These are phyloP conservation scores for Backusella psychrophila DNA, from an alignment of 192 early-diverging fungal species.

Conservation along the genomic window DNA sequence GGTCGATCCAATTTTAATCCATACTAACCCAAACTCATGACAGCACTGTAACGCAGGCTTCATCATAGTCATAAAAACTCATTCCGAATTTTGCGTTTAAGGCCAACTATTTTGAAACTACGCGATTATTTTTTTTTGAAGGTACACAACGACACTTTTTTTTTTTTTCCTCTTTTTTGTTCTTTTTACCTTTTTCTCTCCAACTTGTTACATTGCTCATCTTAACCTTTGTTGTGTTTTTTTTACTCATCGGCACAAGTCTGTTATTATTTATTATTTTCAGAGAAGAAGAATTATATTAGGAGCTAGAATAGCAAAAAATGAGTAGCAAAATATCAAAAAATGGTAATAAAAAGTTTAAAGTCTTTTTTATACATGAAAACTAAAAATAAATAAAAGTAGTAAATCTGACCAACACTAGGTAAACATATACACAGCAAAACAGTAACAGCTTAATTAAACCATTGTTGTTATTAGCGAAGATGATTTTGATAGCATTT, in stretches of 20 bases:
- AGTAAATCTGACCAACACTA: background rate
- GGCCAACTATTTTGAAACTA: background rate
- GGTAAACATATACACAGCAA: background rate
- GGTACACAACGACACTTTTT: background rate
- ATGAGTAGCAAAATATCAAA: slow-evolving; percentile 1
- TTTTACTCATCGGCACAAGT: background rate
- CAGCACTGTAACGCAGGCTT: background rate
- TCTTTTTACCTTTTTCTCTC: background rate
- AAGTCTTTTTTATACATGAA: background rate
- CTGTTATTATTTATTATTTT: background rate
- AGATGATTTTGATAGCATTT: slow-evolving; percentile 2
- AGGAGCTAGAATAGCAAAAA: background rate
- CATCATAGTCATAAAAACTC: background rate
- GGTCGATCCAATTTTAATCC: background rate
- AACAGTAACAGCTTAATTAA: background rate
- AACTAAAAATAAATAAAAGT: background rate
- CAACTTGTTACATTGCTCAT: background rate
- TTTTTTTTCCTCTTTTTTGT: background rate
- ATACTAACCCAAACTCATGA: background rate
- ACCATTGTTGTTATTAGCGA: background rate
- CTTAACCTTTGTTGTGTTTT: background rate
- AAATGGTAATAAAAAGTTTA: background rate
- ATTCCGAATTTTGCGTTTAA: background rate
- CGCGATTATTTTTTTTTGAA: background rate
- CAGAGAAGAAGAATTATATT: background rate